These are phyloP conservation scores for Tricladium varicosporioides DNA, from an alignment of 2,329 filamentous ascomycete genomes.

Conservation along the genomic window DNA sequence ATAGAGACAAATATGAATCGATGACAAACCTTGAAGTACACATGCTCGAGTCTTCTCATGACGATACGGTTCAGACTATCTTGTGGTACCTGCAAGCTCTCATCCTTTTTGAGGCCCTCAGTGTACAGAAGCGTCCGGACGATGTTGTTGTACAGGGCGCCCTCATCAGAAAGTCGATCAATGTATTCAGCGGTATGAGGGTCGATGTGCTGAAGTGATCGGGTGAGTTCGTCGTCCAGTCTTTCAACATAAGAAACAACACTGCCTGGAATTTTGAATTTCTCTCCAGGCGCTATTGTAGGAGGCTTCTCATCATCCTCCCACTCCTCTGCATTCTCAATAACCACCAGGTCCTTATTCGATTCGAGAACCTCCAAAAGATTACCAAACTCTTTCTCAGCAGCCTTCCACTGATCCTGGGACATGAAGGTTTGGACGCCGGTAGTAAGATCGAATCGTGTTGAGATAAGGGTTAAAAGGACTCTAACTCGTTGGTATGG, in stretches of 20 bases:
- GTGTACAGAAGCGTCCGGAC: slow-evolving; percentile 86
- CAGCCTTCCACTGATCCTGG: slow-evolving; percentile 94
- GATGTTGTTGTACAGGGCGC: slow-evolving; percentile 85
- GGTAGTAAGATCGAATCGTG: slow-evolving; percentile 87
- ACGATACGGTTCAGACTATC: slow-evolving; percentile 89
- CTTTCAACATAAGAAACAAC: slow-evolving; percentile 92
- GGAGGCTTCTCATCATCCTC: slow-evolving; percentile 97
- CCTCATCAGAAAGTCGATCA: slow-evolving; percentile 89
- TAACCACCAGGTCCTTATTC: slow-evolving; percentile 77
- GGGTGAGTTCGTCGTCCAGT: slow-evolving; percentile 93
- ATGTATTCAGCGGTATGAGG: slow-evolving; percentile 99
- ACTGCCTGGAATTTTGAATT: slow-evolving; percentile 89
- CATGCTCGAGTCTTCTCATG: slow-evolving; percentile 91
- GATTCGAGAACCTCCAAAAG: slow-evolving; percentile 78
- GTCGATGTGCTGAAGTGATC: slow-evolving; percentile 96
- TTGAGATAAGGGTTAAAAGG: slow-evolving; percentile 86
- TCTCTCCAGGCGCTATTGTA: slow-evolving; percentile 67
- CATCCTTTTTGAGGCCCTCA: slow-evolving; percentile 72
- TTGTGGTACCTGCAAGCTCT: slow-evolving; percentile 71
- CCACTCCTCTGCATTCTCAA: slow-evolving; percentile 95
- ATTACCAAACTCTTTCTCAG: slow-evolving; percentile 78
- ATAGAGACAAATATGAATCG: slow-evolving; percentile 9
- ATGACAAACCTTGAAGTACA: slow-evolving; percentile 86
- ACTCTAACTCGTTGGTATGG: slow-evolving; percentile 95
- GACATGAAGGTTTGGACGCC: slow-evolving; percentile 82